Percentiles rank a stretch among this genome's conserved stretches.
phyloP scores from a whole-genome alignment of 129 eudicot genomes.

The Flaveria ramosissima region DNA sequence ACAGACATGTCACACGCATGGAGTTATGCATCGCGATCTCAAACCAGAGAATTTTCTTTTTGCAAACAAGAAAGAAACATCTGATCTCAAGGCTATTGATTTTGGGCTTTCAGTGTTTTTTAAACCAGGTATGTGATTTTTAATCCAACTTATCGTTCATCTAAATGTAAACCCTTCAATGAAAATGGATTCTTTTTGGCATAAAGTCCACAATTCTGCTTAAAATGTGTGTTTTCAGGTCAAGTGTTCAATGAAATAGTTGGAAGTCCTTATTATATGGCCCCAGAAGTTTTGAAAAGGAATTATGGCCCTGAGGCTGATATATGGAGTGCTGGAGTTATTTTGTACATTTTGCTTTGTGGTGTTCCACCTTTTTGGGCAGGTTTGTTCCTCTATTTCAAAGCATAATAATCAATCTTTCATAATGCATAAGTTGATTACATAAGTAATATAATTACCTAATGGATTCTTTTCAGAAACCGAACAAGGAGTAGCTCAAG shows the following conservation, averaged over 20 bases:
- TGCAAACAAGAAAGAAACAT: slow-evolving; percentile 77
- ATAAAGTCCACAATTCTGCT: neutral
- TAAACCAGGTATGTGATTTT: slow-evolving; percentile 59
- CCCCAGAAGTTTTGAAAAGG: slow-evolving; percentile 79
- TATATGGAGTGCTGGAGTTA: slow-evolving; percentile 94
- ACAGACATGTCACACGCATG: slow-evolving; percentile 68
- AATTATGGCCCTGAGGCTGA: slow-evolving; percentile 83
- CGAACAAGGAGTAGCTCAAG: slow-evolving; percentile 94
- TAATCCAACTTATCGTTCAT: slow-evolving; percentile 4
- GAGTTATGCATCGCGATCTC: slow-evolving; percentile 94
- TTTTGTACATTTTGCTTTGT: slow-evolving; percentile 81
- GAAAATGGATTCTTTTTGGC: neutral
- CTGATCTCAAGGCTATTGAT: slow-evolving; percentile 74
- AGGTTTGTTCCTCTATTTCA: slow-evolving; percentile 42
- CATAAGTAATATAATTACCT: neutral
- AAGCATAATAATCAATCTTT: neutral
- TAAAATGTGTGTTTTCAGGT: slow-evolving; percentile 38
- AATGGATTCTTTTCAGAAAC: slow-evolving; percentile 47
- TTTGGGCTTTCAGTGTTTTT: slow-evolving; percentile 85
- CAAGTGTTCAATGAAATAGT: slow-evolving; percentile 71
- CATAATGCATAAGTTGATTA: neutral
- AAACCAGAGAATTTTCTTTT: slow-evolving; percentile 89
- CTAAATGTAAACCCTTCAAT: neutral
- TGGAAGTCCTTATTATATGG: slow-evolving; percentile 95
- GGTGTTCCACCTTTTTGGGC: slow-evolving; percentile 98